Conservation (phyloP, 2,329 filamentous ascomycete species). For the Cercospora zeina region DNA sequence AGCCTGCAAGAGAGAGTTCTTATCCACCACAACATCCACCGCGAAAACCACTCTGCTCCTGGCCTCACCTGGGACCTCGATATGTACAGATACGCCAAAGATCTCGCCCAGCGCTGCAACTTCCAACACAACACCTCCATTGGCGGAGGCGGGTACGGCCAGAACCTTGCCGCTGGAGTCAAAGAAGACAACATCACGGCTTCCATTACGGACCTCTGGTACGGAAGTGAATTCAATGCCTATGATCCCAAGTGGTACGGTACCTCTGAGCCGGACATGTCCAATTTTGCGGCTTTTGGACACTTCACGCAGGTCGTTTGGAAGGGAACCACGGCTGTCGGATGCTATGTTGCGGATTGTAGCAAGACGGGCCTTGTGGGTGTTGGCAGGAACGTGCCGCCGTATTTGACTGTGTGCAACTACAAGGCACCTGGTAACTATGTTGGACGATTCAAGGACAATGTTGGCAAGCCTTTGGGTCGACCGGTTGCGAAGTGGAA, state of each 20-base stretch:
- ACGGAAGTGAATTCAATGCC: conserved; percentile 71
- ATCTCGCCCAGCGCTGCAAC: conserved; percentile 64
- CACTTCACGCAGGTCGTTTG: conserved; percentile 75
- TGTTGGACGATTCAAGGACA: conserved; percentile 17
- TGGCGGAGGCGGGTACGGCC: conserved; percentile 71
- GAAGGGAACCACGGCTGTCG: conserved; percentile 60
- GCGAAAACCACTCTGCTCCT: conserved; percentile 29
- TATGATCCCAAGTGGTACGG: conserved; percentile 46
- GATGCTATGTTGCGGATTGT: conserved; percentile 62
- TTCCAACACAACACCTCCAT: conserved; percentile 74
- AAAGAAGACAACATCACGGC: conserved; percentile 57
- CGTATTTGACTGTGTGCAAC: conserved; percentile 78
- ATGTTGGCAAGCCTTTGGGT: conserved; percentile 17
- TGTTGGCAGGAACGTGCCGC: conserved; percentile 46
- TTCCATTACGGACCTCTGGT: conserved; percentile 79
- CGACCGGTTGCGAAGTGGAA: conserved; percentile 9
- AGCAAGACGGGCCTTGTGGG: conserved; percentile 46
- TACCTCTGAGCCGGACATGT: conserved; percentile 56
- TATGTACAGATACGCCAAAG: conserved; percentile 63
- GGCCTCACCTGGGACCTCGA: conserved; percentile 64
- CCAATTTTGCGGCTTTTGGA: conserved; percentile 64
- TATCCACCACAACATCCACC: conserved; percentile 26
- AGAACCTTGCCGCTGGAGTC: conserved; percentile 78
- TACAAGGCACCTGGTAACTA: conserved; percentile 69
- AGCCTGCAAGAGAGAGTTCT: neutral